Evolutionary conservation across 306 rosid species (phyloP).

Genomic region (Astragalus glycyphyllos): DNA sequence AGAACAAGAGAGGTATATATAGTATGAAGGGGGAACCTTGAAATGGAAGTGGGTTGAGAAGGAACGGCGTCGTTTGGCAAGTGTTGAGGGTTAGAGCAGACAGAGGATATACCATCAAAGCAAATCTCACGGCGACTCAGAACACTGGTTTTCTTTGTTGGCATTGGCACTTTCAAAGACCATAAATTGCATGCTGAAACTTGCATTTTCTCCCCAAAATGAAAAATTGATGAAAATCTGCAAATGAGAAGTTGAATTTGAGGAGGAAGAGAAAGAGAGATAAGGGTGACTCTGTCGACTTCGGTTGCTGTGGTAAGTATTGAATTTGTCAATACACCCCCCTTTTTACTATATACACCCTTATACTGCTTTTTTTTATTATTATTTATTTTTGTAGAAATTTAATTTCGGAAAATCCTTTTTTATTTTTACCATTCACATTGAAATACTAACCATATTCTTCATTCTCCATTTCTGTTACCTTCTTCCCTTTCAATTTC

Average conservation of each 20-base stretch:
- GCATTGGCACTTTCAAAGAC: conserved; percentile 43
- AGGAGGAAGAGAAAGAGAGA: conserved; percentile 27
- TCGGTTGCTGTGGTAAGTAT: too few relatives aligned
- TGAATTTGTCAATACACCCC: too few relatives aligned
- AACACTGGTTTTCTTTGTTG: conserved; percentile 39
- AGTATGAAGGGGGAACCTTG: conserved; percentile 54
- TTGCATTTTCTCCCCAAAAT: conserved; percentile 55
- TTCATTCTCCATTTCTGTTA: conserved; percentile 40
- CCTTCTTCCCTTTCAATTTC: background rate
- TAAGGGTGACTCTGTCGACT: conserved; percentile 28
- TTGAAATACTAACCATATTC: too few relatives aligned
- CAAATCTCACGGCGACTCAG: conserved; percentile 72
- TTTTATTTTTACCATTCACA: too few relatives aligned
- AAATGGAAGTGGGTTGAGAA: conserved; percentile 49
- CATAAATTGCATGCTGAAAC: conserved; percentile 59
- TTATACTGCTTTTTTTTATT: too few relatives aligned
- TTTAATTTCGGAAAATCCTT: too few relatives aligned
- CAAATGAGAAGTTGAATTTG: background rate
- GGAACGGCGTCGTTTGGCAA: conserved; percentile 47
- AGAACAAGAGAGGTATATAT: background rate
- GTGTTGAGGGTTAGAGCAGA: conserved; percentile 57
- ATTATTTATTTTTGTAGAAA: too few relatives aligned
- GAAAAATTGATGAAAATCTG: background rate
- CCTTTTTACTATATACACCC: too few relatives aligned
- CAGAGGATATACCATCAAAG: conserved; percentile 73